Evolutionary conservation across 768 basidiomycete species (phyloP).

Genomic region (Coprinopsis sp.): DNA sequence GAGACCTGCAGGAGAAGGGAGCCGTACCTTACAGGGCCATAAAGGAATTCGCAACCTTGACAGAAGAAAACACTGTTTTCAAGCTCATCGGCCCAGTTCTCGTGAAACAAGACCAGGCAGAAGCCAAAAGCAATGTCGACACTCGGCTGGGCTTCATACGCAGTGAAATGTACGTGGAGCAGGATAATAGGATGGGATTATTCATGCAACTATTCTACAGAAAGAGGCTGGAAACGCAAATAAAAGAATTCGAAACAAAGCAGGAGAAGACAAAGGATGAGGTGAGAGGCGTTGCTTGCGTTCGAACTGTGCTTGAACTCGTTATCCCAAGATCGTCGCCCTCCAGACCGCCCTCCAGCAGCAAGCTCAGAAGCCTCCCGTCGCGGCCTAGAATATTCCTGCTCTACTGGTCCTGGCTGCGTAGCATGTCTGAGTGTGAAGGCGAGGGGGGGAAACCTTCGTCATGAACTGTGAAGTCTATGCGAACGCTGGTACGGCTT

Average conservation of each 20-base stretch:
- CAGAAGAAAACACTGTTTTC: slow-evolving; percentile 75
- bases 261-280: slow-evolving; percentile 80
- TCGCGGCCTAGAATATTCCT: too few species aligned
- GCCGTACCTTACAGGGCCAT: slow-evolving; percentile 4
- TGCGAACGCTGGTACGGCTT: too few species aligned
- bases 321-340: slow-evolving; percentile 55
- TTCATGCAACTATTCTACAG: slow-evolving; percentile 20
- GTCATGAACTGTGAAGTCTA: too few species aligned
- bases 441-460: too few species aligned
- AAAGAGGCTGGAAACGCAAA: slow-evolving; percentile 75
- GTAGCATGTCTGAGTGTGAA: too few species aligned
- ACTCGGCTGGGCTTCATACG: slow-evolving; percentile 87
- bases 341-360: slow-evolving; percentile 54
- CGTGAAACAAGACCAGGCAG: slow-evolving; percentile 81
- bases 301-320: neutral
- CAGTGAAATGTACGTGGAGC: slow-evolving; percentile 69
- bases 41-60: slow-evolving; percentile 79
- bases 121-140: slow-evolving; percentile 84
- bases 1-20: neutral
- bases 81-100: slow-evolving; percentile 91
- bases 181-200: slow-evolving; percentile 5
- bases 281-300: slow-evolving; percentile 35
- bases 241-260: slow-evolving; percentile 73
- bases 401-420: slow-evolving; percentile 7
- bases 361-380: neutral